Percentiles rank a stretch among this genome's conserved stretches.
These are phyloP conservation scores for Perkinsus olseni DNA, from an alignment of 169 alveolate genomes.

Conservation along the genomic window DNA sequence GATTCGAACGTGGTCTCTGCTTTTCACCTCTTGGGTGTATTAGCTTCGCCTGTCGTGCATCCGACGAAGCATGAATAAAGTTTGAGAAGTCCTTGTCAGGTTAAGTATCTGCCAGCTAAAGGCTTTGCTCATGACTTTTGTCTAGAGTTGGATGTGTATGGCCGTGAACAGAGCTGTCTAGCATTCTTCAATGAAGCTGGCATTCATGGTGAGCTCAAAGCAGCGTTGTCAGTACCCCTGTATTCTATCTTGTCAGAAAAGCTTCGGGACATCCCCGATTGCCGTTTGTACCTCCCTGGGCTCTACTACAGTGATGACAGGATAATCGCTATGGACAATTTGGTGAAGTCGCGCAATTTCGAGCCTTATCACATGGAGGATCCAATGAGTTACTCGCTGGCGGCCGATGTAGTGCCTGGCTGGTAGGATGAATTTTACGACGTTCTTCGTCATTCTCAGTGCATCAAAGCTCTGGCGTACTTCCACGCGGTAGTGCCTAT, in stretches of 20 bases:
- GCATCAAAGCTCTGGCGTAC: background rate
- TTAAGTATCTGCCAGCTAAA: background rate
- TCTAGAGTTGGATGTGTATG: background rate
- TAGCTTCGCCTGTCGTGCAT: background rate
- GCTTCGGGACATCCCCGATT: background rate
- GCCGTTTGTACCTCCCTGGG: background rate
- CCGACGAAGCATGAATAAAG: no score
- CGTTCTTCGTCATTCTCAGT: background rate
- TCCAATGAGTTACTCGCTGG: background rate
- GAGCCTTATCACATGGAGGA: background rate
- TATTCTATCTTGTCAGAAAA: background rate
- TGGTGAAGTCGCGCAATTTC: background rate
- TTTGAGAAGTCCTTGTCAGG: no score
- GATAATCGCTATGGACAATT: background rate
- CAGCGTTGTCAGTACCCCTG: background rate
- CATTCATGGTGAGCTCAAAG: background rate
- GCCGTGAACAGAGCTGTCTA: background rate
- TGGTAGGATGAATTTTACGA: no score
- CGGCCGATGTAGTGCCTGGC: background rate
- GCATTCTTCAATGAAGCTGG: background rate
- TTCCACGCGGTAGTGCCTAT: background rate
- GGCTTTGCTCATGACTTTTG: background rate
- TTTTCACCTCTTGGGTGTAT: background rate
- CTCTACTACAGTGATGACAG: background rate
- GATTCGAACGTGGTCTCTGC: no score